Evolutionary conservation across 805 yeast genomes (phyloP), one percentile per base, ranked within the genome.

Genomic region (Candida methanosorbosa): DNA sequence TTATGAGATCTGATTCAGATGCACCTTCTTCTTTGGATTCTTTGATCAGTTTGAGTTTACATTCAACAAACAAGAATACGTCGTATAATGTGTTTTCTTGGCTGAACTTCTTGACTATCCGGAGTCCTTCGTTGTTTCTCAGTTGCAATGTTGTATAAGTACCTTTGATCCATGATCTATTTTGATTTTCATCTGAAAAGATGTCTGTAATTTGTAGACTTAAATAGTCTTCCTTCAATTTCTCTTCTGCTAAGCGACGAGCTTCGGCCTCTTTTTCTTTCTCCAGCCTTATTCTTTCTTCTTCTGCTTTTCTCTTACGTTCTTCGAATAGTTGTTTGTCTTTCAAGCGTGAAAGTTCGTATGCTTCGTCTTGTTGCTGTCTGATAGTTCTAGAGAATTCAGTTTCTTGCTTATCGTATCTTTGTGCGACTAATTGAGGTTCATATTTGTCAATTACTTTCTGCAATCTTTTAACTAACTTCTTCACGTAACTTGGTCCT

Each of bases 341-440:
- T 31, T 61, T 64, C 24, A 67, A 57, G 33, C 82, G 57, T 0
- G 86, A 75, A 40, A 66, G 70, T 43, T 74, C 68, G 48, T 75
- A 83, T 15, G 84, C 85, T 32, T 63, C 59, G 44, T 81, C 86
- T 52, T 82, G 92, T 41, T 74, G 68, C 44, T 72, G 69, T 43
- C 75, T 68, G 15, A 82, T 57, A 20, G 70, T 59, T 47, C 86
- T 74, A 24, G 78, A 66, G 40, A 69, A 54, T 29, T 70, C 72
- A 33, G 75, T 59, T 38, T 81, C 84, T 37, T 75, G 67, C 33
- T 69, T 68, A 46, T 81, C 90, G 5, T 63, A 56, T 39, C 81
- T 63, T 34, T 78, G 81, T 5, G 72, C 59, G 1, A 70, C 52
- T 35, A 82, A 54, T 45, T 81, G 87, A 0, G 80, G 78, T 34